Evolutionary conservation across 202 grass and related monocot species (phyloP), one percentile per base, ranked within the genome.

Genomic region (Brachypodium distachyon): DNA sequence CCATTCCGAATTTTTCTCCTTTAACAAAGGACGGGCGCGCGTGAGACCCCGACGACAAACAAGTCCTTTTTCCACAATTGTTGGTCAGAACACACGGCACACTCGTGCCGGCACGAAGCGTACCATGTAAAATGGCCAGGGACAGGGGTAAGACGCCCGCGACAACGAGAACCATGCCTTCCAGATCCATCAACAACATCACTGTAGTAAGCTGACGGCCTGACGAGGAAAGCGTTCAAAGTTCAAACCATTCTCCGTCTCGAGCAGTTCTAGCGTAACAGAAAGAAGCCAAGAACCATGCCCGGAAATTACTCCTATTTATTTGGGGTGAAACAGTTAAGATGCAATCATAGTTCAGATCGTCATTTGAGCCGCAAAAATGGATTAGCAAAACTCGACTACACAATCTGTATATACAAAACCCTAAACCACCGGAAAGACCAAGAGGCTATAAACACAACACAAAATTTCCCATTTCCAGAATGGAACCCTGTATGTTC

Each of bases 391-490:
- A 74, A 82, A 60, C 31, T 6, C 61, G 2, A 11, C 40, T 74
- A 38, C 11, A 43, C 21, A 47, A 9, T 73, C 48, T 73, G 49
- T 73, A 73, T 50, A 39, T 49, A 33, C 33, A 51, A n/a, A n/a
- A n/a, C n/a, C 12, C 8, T n/a, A n/a, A 21, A 64, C 21, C 18
- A 41, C 66, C 6, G 11, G 49, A 18, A 73, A 49, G 7, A 66
- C 67, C 78, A 58, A 74, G 36, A 80, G 61, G 11, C 58, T 87
- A 87, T 87, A 51, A 77, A 82, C 85, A 78, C 9, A 11, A n/a
- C 73, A n/a, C 47, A 72, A 82, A 82, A 67, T 33, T 82, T 77
- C 18, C 25, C 37, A 29, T 77, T 50, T 19, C 23, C 13, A 33
- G 1, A 73, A 5, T 21, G 74, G 32, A 77, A 51, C 33, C 49